A percentile compares a stretch with the other conserved stretches of the same genome.
Conservation (phyloP, 108 stramenopile genomes). For the Cyclotella atomus region DNA sequence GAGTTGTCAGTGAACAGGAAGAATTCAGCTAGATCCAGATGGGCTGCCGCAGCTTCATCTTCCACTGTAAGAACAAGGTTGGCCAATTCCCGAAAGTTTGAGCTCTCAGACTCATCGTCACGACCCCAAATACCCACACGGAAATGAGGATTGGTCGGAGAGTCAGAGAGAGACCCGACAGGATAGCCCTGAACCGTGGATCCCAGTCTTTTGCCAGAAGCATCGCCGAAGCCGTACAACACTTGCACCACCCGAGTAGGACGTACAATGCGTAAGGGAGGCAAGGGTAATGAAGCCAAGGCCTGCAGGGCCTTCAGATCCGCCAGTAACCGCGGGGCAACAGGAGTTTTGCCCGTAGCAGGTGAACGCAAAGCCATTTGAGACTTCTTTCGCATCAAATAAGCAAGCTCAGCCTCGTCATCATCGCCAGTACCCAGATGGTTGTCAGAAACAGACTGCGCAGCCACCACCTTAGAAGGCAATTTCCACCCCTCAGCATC, state of each 20-base stretch:
- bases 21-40: slow-evolving; percentile 16
- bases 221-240: slow-evolving; percentile 57
- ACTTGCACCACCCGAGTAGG: slow-evolving; percentile 8
- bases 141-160: background rate
- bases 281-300: slow-evolving; percentile 14
- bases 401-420: background rate
- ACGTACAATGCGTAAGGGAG: slow-evolving; percentile 15
- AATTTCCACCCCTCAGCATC: slow-evolving; percentile 25
- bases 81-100: slow-evolving; percentile 29
- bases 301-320: slow-evolving; percentile 28
- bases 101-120: slow-evolving; percentile 20
- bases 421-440: background rate
- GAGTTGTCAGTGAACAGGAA: slow-evolving; percentile 39
- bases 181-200: slow-evolving; percentile 3
- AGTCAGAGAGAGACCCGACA: background rate
- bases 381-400: background rate
- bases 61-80: slow-evolving; percentile 49
- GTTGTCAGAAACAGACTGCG: too few relatives aligned
- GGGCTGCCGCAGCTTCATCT: slow-evolving; percentile 13
- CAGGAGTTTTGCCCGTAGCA: slow-evolving; percentile 14
- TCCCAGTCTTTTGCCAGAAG: slow-evolving; percentile 50
- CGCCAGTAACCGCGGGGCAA: slow-evolving; percentile 32
- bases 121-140: slow-evolving; percentile 21
- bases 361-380: background rate
- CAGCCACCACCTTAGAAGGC: background rate